phyloP scores from a whole-genome alignment of 257 asterid species.

The Solanum sparsipilum region DNA sequence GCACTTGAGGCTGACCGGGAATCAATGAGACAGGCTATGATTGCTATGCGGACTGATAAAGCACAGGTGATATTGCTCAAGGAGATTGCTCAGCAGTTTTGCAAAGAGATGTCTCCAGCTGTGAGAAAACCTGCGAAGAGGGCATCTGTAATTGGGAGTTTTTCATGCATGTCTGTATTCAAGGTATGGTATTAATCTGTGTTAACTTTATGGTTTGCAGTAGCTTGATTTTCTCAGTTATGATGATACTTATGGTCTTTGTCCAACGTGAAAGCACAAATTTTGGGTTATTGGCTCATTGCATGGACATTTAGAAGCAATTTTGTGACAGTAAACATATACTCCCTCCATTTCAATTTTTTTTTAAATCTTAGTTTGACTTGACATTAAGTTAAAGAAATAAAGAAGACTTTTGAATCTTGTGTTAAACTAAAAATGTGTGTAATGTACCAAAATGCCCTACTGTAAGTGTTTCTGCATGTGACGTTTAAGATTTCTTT shows the following conservation, averaged over 20 bases:
- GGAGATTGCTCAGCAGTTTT: slow-evolving; percentile 90
- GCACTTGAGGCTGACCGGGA: slow-evolving; percentile 98
- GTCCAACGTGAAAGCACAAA: neutral
- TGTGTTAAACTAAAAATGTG: neutral
- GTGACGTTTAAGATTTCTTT: neutral
- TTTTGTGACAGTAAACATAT: neutral
- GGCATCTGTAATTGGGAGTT: slow-evolving; percentile 34
- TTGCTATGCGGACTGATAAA: slow-evolving; percentile 81
- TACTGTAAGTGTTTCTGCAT: neutral
- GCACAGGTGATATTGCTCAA: slow-evolving; percentile 80
- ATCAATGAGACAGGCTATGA: slow-evolving; percentile 87
- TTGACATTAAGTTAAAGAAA: neutral
- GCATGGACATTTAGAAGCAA: neutral
- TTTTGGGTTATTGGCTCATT: neutral
- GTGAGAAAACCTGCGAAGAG: slow-evolving; percentile 41
- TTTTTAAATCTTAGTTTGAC: neutral
- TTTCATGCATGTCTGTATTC: slow-evolving; percentile 48
- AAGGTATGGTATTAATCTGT: slow-evolving; percentile 40
- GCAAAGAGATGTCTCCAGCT: slow-evolving; percentile 62
- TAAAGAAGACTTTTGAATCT: neutral
- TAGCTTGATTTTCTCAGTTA: slow-evolving; percentile 47
- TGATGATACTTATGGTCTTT: neutral
- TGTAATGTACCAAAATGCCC: neutral
- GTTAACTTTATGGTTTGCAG: neutral
- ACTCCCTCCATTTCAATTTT: neutral